Percentiles rank a stretch among this genome's conserved stretches.
These are phyloP conservation scores for Aspergillus sp. DNA, from an alignment of 2,329 filamentous ascomycete genomes.

Conservation along the genomic window DNA sequence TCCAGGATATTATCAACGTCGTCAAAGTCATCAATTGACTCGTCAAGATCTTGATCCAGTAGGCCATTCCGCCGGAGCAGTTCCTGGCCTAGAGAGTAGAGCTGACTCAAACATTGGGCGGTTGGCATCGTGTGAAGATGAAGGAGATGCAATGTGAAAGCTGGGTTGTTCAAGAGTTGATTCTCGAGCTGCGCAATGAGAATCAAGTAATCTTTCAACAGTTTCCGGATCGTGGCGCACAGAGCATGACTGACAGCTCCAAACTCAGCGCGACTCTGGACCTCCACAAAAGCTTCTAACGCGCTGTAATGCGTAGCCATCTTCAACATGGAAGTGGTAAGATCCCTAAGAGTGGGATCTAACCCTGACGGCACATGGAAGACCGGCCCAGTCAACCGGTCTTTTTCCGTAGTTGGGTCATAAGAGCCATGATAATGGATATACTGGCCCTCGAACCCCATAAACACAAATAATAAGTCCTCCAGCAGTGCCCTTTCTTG, in stretches of 20 bases:
- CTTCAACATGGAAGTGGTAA: slow-evolving; percentile 84
- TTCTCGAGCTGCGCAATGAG: slow-evolving; percentile 92
- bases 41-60: slow-evolving; percentile 69
- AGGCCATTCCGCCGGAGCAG: slow-evolving; percentile 84
- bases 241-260: slow-evolving; percentile 93
- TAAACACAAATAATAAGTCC: slow-evolving; percentile 90
- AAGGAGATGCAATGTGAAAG: slow-evolving; percentile 89
- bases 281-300: slow-evolving; percentile 87
- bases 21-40: slow-evolving; percentile 71
- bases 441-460: slow-evolving; percentile 98
- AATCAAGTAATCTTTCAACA: slow-evolving; percentile 89
- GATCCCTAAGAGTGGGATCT: slow-evolving; percentile 85
- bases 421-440: slow-evolving; percentile 82
- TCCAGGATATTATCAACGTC: slow-evolving; percentile 93
- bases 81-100: slow-evolving; percentile 85
- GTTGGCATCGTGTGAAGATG: slow-evolving; percentile 90
- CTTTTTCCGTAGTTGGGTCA: slow-evolving; percentile 80
- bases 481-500: slow-evolving; percentile 88
- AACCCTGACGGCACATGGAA: slow-evolving; percentile 80
- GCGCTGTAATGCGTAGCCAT: slow-evolving; percentile 94
- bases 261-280: slow-evolving; percentile 89
- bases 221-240: slow-evolving; percentile 88
- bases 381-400: slow-evolving; percentile 76
- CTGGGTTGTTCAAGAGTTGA: slow-evolving; percentile 82
- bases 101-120: slow-evolving; percentile 83